phyloP scores from a whole-genome alignment of 768 basidiomycete genomes.

The Auricularia auricula-judae region DNA sequence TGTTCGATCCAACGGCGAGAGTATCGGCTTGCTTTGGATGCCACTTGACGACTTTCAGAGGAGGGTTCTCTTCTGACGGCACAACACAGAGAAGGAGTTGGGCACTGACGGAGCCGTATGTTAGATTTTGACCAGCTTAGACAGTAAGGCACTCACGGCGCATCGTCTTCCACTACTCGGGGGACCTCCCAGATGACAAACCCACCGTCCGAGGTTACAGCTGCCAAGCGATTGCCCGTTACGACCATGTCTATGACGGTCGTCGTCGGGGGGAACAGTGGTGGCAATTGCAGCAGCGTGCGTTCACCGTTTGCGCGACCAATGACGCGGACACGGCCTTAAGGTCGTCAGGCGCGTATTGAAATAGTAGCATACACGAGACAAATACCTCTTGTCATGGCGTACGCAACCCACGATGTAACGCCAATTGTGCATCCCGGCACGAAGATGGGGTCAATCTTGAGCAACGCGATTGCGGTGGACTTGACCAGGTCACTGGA shows the following conservation, averaged over 20 bases:
- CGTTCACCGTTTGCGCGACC: conserved; percentile 82
- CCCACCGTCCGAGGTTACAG: conserved; percentile 79
- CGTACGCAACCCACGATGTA: conserved; percentile 87
- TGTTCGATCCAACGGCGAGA: conserved; percentile 73
- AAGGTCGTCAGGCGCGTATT: conserved; percentile 1
- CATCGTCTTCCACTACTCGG: conserved; percentile 74
- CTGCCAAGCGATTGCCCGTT: conserved; percentile 69
- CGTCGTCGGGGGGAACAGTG: conserved; percentile 45
- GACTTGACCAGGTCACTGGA: conserved; percentile 69
- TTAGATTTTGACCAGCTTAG: neutral
- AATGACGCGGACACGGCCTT: conserved; percentile 77
- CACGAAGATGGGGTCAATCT: conserved; percentile 73
- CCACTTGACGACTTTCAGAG: conserved; percentile 79
- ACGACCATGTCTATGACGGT: conserved; percentile 83
- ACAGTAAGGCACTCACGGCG: conserved; percentile 38
- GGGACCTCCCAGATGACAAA: conserved; percentile 86
- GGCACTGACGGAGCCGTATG: neutral
- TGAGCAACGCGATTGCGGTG: conserved; percentile 83
- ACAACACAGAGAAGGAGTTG: conserved; percentile 52
- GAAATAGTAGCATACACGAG: neutral
- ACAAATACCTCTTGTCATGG: conserved; percentile 66
- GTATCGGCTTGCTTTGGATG: conserved; percentile 73
- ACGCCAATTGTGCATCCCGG: conserved; percentile 84
- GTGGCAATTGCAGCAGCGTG: conserved; percentile 65
- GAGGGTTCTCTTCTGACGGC: conserved; percentile 46